These are phyloP conservation scores for Cynanchum wilfordii DNA, from an alignment of 257 asterid species.

Conservation along the genomic window DNA sequence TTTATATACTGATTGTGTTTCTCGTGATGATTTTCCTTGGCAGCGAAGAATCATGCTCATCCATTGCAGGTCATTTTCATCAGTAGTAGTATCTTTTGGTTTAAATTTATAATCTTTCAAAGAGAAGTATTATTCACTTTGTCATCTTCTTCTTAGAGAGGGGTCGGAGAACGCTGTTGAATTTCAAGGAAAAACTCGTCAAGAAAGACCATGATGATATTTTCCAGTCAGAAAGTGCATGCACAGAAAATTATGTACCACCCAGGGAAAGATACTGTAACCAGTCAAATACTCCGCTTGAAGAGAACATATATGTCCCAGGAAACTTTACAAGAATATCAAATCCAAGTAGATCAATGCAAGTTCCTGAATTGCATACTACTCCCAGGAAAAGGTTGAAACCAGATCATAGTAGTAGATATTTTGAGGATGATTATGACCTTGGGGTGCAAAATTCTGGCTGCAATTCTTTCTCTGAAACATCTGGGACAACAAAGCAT, in stretches of 20 bases:
- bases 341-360: slow-evolving; percentile 13
- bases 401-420: slow-evolving; percentile 16
- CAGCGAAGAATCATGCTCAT: slow-evolving; percentile 79
- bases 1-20: slow-evolving; percentile 21
- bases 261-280: slow-evolving; percentile 12
- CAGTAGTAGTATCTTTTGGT: slow-evolving; percentile 17
- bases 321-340: slow-evolving; percentile 9
- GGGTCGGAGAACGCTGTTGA: slow-evolving; percentile 31
- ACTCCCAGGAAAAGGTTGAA: slow-evolving; percentile 9
- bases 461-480: slow-evolving; percentile 7
- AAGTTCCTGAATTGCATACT: background rate
- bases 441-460: slow-evolving; percentile 7
- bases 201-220: slow-evolving; percentile 6
- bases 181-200: slow-evolving; percentile 19
- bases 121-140: background rate
- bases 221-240: slow-evolving; percentile 11
- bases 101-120: slow-evolving; percentile 4
- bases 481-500: slow-evolving; percentile 15
- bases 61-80: slow-evolving; percentile 50
- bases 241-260: slow-evolving; percentile 8
- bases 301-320: slow-evolving; percentile 1
- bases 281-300: background rate
- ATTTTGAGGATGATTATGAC: slow-evolving; percentile 11
- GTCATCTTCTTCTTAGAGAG: slow-evolving; percentile 35
- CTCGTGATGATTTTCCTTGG: slow-evolving; percentile 17